Conservation (phyloP, 2,329 filamentous ascomycete genomes). For the Apiospora saccharicola region DNA sequence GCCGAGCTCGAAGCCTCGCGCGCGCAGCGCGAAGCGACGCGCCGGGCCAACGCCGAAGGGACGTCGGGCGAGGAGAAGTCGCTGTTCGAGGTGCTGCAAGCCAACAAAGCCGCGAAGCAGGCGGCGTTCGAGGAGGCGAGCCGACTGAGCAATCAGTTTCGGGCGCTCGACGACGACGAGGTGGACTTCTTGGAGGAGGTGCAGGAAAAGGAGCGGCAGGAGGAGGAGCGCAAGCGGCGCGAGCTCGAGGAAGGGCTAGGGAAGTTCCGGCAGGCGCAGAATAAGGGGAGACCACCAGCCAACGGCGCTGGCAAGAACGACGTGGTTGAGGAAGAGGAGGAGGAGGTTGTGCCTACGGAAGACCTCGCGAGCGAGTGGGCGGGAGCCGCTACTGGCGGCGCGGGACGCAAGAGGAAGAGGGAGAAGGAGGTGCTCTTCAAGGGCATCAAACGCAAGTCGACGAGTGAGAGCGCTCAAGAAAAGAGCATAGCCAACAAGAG, state of each 20-base stretch:
- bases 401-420: constrained; percentile 48
- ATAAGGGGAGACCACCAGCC: neutral
- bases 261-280: constrained; percentile 60
- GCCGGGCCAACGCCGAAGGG: constrained; percentile 49
- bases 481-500: neutral
- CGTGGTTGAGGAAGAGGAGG: constrained; percentile 31
- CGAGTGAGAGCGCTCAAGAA: constrained; percentile 42
- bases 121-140: constrained; percentile 80
- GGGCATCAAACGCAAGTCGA: constrained; percentile 45
- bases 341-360: constrained; percentile 29
- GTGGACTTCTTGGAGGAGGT: constrained; percentile 75
- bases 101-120: constrained; percentile 87
- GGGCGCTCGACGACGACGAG: constrained; percentile 80
- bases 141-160: constrained; percentile 78
- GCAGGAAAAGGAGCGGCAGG: constrained; percentile 53
- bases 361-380: constrained; percentile 28
- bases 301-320: constrained; percentile 29
- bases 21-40: constrained; percentile 57
- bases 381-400: constrained; percentile 44
- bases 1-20: constrained; percentile 69
- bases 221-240: constrained; percentile 60
- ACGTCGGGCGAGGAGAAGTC: constrained; percentile 59
- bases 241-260: constrained; percentile 66
- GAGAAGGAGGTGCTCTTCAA: constrained; percentile 43
- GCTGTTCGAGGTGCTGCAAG: constrained; percentile 78